These are phyloP conservation scores for Biscogniauxia sp. DNA, from an alignment of 2,329 filamentous ascomycete genomes.

Conservation along the genomic window DNA sequence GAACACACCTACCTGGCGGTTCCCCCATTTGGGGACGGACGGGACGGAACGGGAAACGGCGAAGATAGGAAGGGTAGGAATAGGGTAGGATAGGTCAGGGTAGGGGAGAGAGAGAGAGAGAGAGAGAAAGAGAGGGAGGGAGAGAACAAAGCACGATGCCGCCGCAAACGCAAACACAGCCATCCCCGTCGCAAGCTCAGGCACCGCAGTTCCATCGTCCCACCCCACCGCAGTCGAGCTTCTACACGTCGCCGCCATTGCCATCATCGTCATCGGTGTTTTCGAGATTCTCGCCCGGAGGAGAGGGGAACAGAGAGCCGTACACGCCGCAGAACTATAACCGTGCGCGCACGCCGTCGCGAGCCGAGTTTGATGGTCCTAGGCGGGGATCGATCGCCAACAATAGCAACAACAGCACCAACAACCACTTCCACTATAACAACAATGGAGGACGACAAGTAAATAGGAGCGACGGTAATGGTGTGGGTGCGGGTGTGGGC, in stretches of 20 bases:
- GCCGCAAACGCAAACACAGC: constrained; percentile 5
- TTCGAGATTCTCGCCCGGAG: constrained; percentile 5
- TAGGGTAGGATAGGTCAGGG: not conserved
- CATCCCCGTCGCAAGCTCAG: constrained; percentile 7
- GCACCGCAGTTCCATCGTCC: constrained; percentile 5
- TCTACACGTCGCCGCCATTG: constrained; percentile 1
- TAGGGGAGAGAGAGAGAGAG: no score
- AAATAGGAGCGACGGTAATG: constrained; percentile 4
- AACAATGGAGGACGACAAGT: not conserved
- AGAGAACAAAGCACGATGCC: constrained; percentile 3
- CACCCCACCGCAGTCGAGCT: constrained; percentile 3
- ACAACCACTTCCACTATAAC: not conserved
- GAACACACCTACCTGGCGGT: not conserved
- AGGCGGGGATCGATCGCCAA: not conserved
- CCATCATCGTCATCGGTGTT: constrained; percentile 1
- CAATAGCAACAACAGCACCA: no score
- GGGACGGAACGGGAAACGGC: not conserved
- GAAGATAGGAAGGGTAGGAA: not conserved
- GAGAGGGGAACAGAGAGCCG: constrained; percentile 1
- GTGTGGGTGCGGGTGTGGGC: not conserved
- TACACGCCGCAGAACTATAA: not conserved
- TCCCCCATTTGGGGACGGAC: constrained; percentile 1
- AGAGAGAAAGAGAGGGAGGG: not conserved
- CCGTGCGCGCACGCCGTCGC: not conserved
- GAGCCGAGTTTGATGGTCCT: not conserved